These are phyloP conservation scores for Trapa bicornis DNA, from an alignment of 345 rosid genomes.

Conservation along the genomic window DNA sequence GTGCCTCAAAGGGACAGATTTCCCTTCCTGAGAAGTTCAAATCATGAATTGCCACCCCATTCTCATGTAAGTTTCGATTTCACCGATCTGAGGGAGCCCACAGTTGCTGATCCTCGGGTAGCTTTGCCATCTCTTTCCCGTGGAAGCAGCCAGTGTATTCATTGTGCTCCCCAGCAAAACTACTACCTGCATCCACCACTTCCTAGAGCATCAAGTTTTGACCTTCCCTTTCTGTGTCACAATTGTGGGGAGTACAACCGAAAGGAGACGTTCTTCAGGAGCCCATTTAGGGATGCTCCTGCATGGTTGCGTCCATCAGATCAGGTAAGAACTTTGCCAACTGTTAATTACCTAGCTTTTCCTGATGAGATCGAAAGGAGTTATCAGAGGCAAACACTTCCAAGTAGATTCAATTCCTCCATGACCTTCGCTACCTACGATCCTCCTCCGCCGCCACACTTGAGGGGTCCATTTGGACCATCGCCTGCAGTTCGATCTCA, in stretches of 20 bases:
- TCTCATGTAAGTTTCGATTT: conserved; percentile 12
- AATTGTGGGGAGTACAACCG: conserved; percentile 19
- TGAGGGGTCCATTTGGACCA: conserved; percentile 20
- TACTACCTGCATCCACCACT: conserved; percentile 18
- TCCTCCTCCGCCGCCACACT: conserved; percentile 4
- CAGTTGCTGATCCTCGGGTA: conserved; percentile 15
- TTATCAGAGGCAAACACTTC: conserved; percentile 10
- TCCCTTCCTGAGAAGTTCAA: conserved; percentile 11
- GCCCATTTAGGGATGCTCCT: conserved; percentile 24
- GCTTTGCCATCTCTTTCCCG: conserved; percentile 11
- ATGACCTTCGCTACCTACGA: neutral
- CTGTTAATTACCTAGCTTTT: conserved; percentile 12
- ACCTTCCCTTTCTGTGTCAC: conserved; percentile 30
- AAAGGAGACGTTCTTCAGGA: conserved; percentile 15
- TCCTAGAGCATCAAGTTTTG: conserved; percentile 19
- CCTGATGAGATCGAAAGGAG: conserved; percentile 8
- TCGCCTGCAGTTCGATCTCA: conserved; percentile 14
- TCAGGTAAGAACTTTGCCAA: conserved; percentile 11
- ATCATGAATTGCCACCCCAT: conserved; percentile 12
- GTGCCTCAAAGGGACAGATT: conserved; percentile 14
- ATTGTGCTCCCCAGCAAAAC: conserved; percentile 14
- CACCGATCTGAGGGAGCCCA: conserved; percentile 21
- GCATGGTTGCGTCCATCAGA: conserved; percentile 28
- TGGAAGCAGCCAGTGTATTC: conserved; percentile 9
- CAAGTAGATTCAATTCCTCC: conserved; percentile 9